These are phyloP conservation scores for Fusarium neocosmosporiellum DNA, from an alignment of 2,329 filamentous ascomycete species.

Conservation along the genomic window DNA sequence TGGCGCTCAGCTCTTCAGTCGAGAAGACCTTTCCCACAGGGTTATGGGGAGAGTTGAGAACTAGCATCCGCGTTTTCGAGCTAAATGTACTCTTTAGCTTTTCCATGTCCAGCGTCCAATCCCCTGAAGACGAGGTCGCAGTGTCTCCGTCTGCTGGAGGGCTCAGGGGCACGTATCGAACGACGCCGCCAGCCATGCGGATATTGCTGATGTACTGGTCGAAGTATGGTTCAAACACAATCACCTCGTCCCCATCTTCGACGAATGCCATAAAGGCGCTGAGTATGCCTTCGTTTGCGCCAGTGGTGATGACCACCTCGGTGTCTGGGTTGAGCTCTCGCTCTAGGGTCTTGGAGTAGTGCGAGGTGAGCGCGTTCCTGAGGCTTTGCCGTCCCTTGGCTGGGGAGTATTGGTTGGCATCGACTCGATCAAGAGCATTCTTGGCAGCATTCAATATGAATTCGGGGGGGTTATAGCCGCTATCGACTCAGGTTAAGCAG, in stretches of 20 bases:
- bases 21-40: background rate
- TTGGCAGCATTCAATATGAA: conserved; percentile 94
- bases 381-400: conserved; percentile 65
- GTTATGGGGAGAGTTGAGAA: background rate
- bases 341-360: conserved; percentile 89
- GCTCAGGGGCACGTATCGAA: conserved; percentile 69
- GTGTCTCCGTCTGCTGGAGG: background rate
- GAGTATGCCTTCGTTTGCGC: conserved; percentile 90
- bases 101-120: background rate
- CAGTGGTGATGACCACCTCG: conserved; percentile 93
- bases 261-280: conserved; percentile 97
- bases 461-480: conserved; percentile 87
- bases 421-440: conserved; percentile 69
- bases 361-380: conserved; percentile 89
- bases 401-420: background rate
- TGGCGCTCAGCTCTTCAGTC: background rate
- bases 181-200: conserved; percentile 93
- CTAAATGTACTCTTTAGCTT: background rate
- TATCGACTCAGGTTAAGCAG: background rate
- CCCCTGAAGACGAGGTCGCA: background rate
- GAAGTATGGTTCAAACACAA: conserved; percentile 96
- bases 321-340: conserved; percentile 84
- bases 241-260: conserved; percentile 92
- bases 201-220: conserved; percentile 97
- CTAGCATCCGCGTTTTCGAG: background rate